Evolutionary conservation across 2,329 filamentous ascomycete species (phyloP), one percentile per base, ranked within the genome.

Genomic region (Didymella keratinophila): DNA sequence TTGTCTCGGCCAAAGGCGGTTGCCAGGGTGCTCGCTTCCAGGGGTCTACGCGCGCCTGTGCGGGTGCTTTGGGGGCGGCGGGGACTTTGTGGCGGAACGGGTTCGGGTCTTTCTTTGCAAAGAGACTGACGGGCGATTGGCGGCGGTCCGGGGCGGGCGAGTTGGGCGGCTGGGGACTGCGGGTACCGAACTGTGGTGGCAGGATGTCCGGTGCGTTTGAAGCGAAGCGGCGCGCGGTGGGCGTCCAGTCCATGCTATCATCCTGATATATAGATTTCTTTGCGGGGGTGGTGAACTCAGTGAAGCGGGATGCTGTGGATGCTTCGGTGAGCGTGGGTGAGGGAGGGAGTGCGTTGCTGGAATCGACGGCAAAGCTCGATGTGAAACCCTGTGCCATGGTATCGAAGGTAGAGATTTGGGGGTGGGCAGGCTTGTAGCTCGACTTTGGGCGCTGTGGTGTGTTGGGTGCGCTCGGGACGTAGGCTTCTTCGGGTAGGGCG

Each of bases 181-280:
- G 56, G 32, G 48, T 48, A 39, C 21, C 48, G 44, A 60, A 68
- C 16, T 67, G 63, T 20, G 65, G 63, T n/a, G 71, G 66, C 11
- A 71, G 37, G 36, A 72, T 56, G 28, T 66, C 51, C 28, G 69
- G 55, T 11, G 62, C 52, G 10, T 63, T 28, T 2, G n/a, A 83
- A 82, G 54, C 80, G 78, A 74, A 75, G 37, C 63, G 63, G 11
- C 61, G 57, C 16, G 53, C 50, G 11, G 86, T 86, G 0, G 88
- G 88, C 2, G 87, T 85, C 87, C 89, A 92, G 69, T 93, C 90
- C 90, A 93, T 93, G 54, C 84, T 83, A 37, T 89, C 85, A 1
- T 78, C 79, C 18, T 63, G 60, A 20, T 62, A 62, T 21, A 58
- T 43, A 25, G 46, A 37, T 16, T 30, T 28, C 44, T 49, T 58